Conservation (phyloP, 208 protist genomes). For the Trypanosoma avium region DNA sequence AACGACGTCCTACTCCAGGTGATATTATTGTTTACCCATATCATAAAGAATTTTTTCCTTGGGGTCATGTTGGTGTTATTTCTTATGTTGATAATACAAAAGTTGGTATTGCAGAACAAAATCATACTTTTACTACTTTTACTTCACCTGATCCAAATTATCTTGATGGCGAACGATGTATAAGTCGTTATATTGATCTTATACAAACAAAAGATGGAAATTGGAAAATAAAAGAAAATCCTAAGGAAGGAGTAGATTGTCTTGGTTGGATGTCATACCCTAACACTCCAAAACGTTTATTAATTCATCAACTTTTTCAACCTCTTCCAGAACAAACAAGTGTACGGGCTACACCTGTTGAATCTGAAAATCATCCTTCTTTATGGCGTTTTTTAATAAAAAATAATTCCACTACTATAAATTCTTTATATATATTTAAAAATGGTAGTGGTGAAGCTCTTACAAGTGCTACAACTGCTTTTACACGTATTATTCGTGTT, state of each 20-base stretch:
- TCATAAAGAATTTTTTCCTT: slow-evolving; percentile 43
- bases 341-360: slow-evolving; percentile 39
- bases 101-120: slow-evolving; percentile 80
- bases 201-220: slow-evolving; percentile 28
- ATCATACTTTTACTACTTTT: slow-evolving; percentile 59
- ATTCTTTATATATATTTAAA: slow-evolving; percentile 32
- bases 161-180: slow-evolving; percentile 62
- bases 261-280: slow-evolving; percentile 71
- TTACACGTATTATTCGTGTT: slow-evolving; percentile 54
- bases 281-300: slow-evolving; percentile 34
- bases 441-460: slow-evolving; percentile 40
- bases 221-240: slow-evolving; percentile 38
- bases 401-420: background rate
- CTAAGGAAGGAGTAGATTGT: background rate
- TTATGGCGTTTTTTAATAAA: slow-evolving; percentile 40
- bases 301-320: slow-evolving; percentile 44
- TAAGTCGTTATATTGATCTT: slow-evolving; percentile 51
- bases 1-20: slow-evolving; percentile 40
- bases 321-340: slow-evolving; percentile 38
- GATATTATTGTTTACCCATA: slow-evolving; percentile 77
- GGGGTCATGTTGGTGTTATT: slow-evolving; percentile 75
- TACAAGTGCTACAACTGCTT: slow-evolving; percentile 45
- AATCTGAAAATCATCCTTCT: slow-evolving; percentile 43
- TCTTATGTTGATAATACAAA: slow-evolving; percentile 63
- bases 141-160: slow-evolving; percentile 47